Evolutionary conservation across 2,329 filamentous ascomycete genomes (phyloP), one percentile per base, ranked within the genome.

Genomic region (Phialophora chinensis): DNA sequence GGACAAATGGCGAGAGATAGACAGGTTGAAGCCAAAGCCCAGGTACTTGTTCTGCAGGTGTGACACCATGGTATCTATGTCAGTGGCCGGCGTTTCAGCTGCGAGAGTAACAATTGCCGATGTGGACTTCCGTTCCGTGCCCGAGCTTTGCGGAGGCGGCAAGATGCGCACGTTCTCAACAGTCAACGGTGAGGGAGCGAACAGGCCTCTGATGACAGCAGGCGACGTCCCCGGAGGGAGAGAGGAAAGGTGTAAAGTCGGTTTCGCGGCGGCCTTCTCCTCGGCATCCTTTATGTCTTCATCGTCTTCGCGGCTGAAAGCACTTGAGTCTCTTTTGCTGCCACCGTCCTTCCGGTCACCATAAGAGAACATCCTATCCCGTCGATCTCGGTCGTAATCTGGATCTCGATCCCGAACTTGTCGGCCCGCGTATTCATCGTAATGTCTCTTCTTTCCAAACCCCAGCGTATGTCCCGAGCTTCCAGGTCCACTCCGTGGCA

Each of bases 51-150:
- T 93, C 75, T 96, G 91, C 35, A 97, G 80, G 3, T 86, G 80
- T 74, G 88, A 94, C 60, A 96, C 91, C 0, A 89, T 86, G 3
- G 87, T 84, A 74, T 97, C 93, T 62, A 97, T 93, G 64, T 96
- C 91, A 27, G 89, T 90, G 0, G 90, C 90, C 0, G 92, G 87
- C 0, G 92, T 95, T 70, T 95, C 91, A 65, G 90, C 88, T 1
- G 90, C 88, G 33, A 97, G 80, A 0, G 90, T 93, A 54, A 95
- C 90, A 72, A 97, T 92, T 4, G 92, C 92, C 17, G 91, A 85
- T 38, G 87, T 85, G 1, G 89, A 90, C 74, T 88, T 93, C 66
- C 90, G 86, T 71, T 93, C 90, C 2, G 82, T 84, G 12, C 74
- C 69, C 17, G 72, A 63, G 11, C 79, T 79, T 1, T 85, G 79